Conservation (phyloP, 2,329 filamentous ascomycete species). For the Cladosporium velox region DNA sequence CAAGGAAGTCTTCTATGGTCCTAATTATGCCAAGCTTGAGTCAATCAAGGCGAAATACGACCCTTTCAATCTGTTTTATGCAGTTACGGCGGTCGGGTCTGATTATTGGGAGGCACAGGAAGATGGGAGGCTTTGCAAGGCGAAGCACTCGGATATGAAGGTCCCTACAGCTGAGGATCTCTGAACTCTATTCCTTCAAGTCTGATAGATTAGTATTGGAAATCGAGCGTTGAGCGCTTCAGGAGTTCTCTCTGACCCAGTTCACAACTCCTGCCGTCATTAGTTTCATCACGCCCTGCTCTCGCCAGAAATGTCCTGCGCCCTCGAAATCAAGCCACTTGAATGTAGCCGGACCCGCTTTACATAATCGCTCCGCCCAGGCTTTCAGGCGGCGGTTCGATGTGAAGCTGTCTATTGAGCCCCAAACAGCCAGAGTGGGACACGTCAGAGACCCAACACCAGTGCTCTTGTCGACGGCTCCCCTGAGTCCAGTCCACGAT, state of each 20-base stretch:
- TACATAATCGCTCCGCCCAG: slow-evolving; percentile 62
- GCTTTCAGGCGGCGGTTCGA: slow-evolving; percentile 62
- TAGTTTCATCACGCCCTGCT: slow-evolving; percentile 38
- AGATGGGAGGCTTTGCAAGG: slow-evolving; percentile 16
- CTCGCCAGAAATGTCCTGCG: slow-evolving; percentile 56
- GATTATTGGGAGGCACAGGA: slow-evolving; percentile 43
- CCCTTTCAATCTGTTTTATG: slow-evolving; percentile 45
- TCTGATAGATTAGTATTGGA: too few relatives aligned
- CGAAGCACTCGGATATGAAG: neutral
- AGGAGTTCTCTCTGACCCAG: slow-evolving; percentile 8
- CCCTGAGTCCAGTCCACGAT: slow-evolving; percentile 29
- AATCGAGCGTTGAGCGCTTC: neutral
- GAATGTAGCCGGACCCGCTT: slow-evolving; percentile 39
- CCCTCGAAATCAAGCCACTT: slow-evolving; percentile 47
- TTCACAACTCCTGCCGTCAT: slow-evolving; percentile 24
- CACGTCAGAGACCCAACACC: slow-evolving; percentile 56
- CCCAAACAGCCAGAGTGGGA: slow-evolving; percentile 71
- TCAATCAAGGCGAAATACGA: slow-evolving; percentile 47
- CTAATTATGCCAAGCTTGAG: slow-evolving; percentile 42
- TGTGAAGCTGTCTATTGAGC: slow-evolving; percentile 73
- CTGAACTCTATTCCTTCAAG: neutral
- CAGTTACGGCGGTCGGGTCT: slow-evolving; percentile 42
- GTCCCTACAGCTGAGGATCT: neutral
- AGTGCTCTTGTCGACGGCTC: slow-evolving; percentile 1
- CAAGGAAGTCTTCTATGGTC: slow-evolving; percentile 46